Evolutionary conservation across 1,284 basidiomycete genomes (phyloP), one percentile per base, ranked within the genome.

Genomic region (Cutaneotrichosporon sp.): DNA sequence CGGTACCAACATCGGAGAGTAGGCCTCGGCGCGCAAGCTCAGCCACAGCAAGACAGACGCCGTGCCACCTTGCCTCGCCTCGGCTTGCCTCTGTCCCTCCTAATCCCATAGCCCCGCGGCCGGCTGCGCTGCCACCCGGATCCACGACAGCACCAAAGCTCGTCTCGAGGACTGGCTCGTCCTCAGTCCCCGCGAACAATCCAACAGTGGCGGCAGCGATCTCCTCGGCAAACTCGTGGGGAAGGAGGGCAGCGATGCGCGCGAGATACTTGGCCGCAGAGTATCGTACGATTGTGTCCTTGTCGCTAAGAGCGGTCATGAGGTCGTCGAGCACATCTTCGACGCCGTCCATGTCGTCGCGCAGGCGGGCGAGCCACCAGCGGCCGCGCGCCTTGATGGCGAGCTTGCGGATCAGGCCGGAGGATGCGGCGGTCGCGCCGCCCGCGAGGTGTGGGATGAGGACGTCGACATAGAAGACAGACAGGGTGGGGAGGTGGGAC

Each of bases 201-300:
- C 80, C 85, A 58, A 95, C 81, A 38, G 96, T 82, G 4, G 88
- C 92, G 56, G 91, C 88, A 2, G 93, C 80, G 13, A 98, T 87
- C 76, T 99, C 92, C 36, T 85, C 82, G 0, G 87, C 83, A 71
- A 95, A 90, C 14, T 88, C 87, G 0, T 78, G 65, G 2, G 96
- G 91, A 0, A 99, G 85, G 16, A 90, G 85, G 66, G 90, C 88
- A 1, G 91, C 86, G 49, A 99, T 85, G 8, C 94, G 88, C 6
- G 94, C 91, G 13, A 98, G 82, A 31, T 92, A 92, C 79, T 99
- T 99, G 6, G 97, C 92, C 2, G 92, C 87, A 11, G 95, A 94
- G 86, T 93, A 99, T 55, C 97, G 90, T 22, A 99, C 93, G 34
- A 94, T 83, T 0, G 97, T 97, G 75, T 98, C 95, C 92, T 88